phyloP scores from a whole-genome alignment of 2,329 filamentous ascomycete genomes.

The Sporothrix dimorphospora region DNA sequence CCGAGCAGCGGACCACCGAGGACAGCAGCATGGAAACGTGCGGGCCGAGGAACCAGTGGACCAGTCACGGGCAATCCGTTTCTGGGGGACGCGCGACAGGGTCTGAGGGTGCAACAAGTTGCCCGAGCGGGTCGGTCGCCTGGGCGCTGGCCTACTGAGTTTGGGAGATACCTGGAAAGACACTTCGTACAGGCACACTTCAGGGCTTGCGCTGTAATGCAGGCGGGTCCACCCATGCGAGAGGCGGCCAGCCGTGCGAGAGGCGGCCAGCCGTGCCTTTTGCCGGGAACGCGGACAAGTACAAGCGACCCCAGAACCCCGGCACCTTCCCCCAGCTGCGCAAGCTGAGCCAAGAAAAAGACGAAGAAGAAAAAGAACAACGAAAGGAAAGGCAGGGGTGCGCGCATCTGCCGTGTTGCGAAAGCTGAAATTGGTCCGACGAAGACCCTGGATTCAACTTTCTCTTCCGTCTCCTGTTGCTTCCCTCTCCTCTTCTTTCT shows the following conservation, averaged over 20 bases:
- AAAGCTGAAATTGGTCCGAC: slow-evolving; percentile 20
- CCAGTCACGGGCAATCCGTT: slow-evolving; percentile 2
- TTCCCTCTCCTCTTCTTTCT: not conserved
- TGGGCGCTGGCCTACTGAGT: too few relatives aligned
- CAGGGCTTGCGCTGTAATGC: not conserved
- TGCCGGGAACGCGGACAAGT: slow-evolving; percentile 23
- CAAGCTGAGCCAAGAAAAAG: not conserved
- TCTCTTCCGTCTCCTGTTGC: not conserved
- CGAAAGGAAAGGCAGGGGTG: not conserved
- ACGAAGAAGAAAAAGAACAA: slow-evolving; percentile 18
- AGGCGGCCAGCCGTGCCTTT: not conserved
- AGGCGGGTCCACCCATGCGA: not conserved
- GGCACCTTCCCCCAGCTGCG: not conserved
- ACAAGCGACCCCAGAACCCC: slow-evolving; percentile 23
- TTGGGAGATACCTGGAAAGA: too few relatives aligned
- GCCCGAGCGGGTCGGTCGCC: too few relatives aligned
- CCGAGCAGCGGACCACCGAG: slow-evolving; percentile 5
- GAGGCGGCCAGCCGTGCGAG: not conserved
- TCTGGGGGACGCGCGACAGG: not conserved
- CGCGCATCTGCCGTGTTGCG: slow-evolving; percentile 15
- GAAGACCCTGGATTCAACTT: not conserved
- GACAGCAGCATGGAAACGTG: not conserved
- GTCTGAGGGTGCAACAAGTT: too few relatives aligned
- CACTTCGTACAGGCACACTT: too few relatives aligned
- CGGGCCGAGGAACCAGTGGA: slow-evolving; percentile 10